These are phyloP conservation scores for Posidonia australis DNA, from an alignment of 106 monocot genomes.

Conservation along the genomic window DNA sequence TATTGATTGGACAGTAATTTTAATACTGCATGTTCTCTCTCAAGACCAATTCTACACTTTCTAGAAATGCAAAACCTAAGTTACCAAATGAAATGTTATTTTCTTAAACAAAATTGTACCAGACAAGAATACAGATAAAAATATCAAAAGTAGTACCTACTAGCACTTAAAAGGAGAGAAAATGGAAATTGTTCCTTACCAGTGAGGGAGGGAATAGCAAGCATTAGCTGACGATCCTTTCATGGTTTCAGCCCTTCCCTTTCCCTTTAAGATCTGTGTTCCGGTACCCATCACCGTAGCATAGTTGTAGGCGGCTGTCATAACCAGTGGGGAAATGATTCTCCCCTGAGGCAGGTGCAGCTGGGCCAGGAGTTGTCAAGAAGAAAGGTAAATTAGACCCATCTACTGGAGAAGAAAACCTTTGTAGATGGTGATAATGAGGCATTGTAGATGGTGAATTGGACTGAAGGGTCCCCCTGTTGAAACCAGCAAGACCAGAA, in stretches of 20 bases:
- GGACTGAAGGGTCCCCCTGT: slow-evolving; percentile 99
- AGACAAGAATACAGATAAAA: too few relatives aligned
- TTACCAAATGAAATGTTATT: too few relatives aligned
- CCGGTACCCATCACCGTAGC: slow-evolving; percentile 46
- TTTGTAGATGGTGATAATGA: slow-evolving; percentile 52
- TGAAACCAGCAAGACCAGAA: slow-evolving; percentile 65
- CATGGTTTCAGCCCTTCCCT: slow-evolving; percentile 50
- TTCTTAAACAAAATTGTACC: too few relatives aligned
- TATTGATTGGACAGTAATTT: too few relatives aligned
- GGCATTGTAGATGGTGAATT: slow-evolving; percentile 57
- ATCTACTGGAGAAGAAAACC: slow-evolving; percentile 44
- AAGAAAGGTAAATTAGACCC: slow-evolving; percentile 62
- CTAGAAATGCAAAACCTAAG: too few relatives aligned
- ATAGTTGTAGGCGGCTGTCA: slow-evolving; percentile 64
- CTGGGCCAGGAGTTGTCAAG: slow-evolving; percentile 35
- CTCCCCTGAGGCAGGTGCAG: slow-evolving; percentile 32
- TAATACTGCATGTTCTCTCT: too few relatives aligned
- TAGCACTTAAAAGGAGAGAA: neutral
- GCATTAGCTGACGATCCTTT: neutral
- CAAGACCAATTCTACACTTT: too few relatives aligned
- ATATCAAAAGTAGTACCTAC: too few relatives aligned
- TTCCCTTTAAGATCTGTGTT: slow-evolving; percentile 70
- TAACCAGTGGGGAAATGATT: slow-evolving; percentile 42
- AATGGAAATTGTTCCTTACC: neutral
- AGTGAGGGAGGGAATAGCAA: neutral